Evolutionary conservation across 2,329 filamentous ascomycete species (phyloP), one percentile per base, ranked within the genome.

Genomic region (Aspergillus oerlinghausenensis): DNA sequence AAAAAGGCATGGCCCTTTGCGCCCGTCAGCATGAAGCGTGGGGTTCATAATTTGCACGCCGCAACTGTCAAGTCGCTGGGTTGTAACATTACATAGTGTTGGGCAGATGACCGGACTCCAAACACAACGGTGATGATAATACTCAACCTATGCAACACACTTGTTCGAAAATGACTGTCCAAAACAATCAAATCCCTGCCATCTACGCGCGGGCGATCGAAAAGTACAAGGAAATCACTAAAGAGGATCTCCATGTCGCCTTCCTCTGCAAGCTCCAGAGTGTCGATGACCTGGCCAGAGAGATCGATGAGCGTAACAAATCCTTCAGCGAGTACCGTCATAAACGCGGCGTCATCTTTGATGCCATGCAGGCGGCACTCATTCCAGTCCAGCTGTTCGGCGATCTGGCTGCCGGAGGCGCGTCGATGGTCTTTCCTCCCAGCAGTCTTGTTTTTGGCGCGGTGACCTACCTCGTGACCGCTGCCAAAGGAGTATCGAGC

Each of bases 401-500:
- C 1, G 11, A 55, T 42, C 14, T 60, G 9, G 56, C 56, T 1
- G 54, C 59, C 9, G 59, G 56, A n/a, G 56, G 54, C 4, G 54
- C 54, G 1, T 55, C 56, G 14, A 60, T 56, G 49, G 56, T 29
- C 14, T 59, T 60, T 26, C 59, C 59, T 0, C 59, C 59, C 2
- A 55, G 51, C 10, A 55, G 54, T 21, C 51, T 60, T 1, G 51
- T 56, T 6, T 80, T 78, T 58, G 68, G 73, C 7, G 78, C 78
- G 7, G 75, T 77, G 1, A 63, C 72, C 14, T 76, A 78, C 54
- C 65, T 81, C 8, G 69, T 81, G 19, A 70, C 70, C 35, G 77
- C 78, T 8, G 79, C 78, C 1, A 73, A 73, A 21, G 73, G 78
- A 51, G 78, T 80, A 17, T 79, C 76, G 0, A 63, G 73, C 0